Evolutionary conservation across 352 stramenopile species (phyloP).

Genomic region (Phytophthora boehmeriae): DNA sequence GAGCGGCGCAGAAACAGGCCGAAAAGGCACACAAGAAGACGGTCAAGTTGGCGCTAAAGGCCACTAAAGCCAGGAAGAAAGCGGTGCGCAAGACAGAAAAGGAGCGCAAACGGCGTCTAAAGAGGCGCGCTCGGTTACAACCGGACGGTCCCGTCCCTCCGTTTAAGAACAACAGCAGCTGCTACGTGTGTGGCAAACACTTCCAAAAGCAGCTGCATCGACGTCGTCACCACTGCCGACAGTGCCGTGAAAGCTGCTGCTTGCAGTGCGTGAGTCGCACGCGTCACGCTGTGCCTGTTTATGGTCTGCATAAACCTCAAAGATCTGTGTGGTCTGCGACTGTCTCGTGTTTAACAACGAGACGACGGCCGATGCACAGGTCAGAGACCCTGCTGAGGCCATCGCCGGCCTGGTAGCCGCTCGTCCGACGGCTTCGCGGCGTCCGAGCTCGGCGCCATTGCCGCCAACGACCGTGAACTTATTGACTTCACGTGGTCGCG

Average conservation of each 20-base stretch:
- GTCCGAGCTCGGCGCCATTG: constrained; percentile 37
- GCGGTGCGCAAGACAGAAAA: constrained; percentile 29
- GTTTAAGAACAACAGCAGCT: constrained; percentile 44
- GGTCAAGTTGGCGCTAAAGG: constrained; percentile 31
- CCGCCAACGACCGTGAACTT: constrained; percentile 23
- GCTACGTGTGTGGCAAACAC: constrained; percentile 42
- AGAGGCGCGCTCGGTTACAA: not conserved
- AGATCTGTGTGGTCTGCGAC: constrained; percentile 64
- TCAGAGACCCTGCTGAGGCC: constrained; percentile 27
- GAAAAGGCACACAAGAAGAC: constrained; percentile 18
- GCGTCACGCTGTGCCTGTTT: constrained; percentile 41
- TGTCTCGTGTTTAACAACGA: constrained; percentile 37
- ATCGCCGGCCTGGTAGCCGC: constrained; percentile 12
- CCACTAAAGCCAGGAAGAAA: constrained; percentile 23
- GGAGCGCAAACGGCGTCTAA: constrained; percentile 14
- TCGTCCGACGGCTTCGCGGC: constrained; percentile 11
- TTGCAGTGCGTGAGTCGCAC: constrained; percentile 48
- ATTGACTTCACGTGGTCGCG: constrained; percentile 13
- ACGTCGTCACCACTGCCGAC: constrained; percentile 69
- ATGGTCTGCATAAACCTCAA: constrained; percentile 51
- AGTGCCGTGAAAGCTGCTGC: constrained; percentile 69
- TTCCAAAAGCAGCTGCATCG: constrained; percentile 41
- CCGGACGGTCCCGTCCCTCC: constrained; percentile 13
- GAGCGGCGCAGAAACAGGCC: constrained; percentile 18
- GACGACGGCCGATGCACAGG: constrained; percentile 2